phyloP scores from a whole-genome alignment of 345 rosid genomes.

The Noccaea bulbosa region DNA sequence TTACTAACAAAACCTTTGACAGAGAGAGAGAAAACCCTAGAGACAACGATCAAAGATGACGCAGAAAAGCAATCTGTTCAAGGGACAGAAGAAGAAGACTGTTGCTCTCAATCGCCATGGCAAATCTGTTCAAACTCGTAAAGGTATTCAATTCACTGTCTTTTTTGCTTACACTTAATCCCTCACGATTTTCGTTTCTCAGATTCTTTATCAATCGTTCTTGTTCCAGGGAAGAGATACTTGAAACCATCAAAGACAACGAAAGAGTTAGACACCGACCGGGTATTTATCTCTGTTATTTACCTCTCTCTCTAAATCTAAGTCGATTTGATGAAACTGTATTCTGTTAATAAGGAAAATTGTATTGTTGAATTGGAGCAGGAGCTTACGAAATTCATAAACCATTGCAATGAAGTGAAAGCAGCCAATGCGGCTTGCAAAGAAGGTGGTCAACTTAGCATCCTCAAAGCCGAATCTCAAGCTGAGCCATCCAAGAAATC shows the following conservation, averaged over 20 bases:
- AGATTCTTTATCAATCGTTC: not conserved
- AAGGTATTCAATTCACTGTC: slow-evolving; percentile 49
- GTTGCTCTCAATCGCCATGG: slow-evolving; percentile 86
- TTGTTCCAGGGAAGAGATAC: slow-evolving; percentile 61
- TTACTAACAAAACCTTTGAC: slow-evolving; percentile 21
- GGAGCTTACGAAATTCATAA: slow-evolving; percentile 86
- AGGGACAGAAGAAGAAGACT: slow-evolving; percentile 79
- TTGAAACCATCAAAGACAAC: slow-evolving; percentile 78
- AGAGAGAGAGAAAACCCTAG: slow-evolving; percentile 35
- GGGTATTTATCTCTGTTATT: slow-evolving; percentile 46
- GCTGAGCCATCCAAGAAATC: slow-evolving; percentile 47
- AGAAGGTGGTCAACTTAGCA: slow-evolving; percentile 77
- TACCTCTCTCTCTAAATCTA: not conserved
- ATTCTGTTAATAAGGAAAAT: not conserved
- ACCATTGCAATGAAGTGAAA: slow-evolving; percentile 85
- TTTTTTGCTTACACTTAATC: not conserved
- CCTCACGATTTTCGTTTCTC: not conserved
- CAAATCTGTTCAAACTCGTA: slow-evolving; percentile 57
- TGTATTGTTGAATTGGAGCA: slow-evolving; percentile 35
- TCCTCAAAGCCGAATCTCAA: slow-evolving; percentile 51
- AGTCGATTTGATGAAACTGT: not conserved
- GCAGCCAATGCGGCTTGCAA: slow-evolving; percentile 78
- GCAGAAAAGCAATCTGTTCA: slow-evolving; percentile 80
- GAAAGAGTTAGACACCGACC: slow-evolving; percentile 68
- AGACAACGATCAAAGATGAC: slow-evolving; percentile 60